Conservation (phyloP, 371 early-diverging fungal genomes). For the Mortierella sp. region DNA sequence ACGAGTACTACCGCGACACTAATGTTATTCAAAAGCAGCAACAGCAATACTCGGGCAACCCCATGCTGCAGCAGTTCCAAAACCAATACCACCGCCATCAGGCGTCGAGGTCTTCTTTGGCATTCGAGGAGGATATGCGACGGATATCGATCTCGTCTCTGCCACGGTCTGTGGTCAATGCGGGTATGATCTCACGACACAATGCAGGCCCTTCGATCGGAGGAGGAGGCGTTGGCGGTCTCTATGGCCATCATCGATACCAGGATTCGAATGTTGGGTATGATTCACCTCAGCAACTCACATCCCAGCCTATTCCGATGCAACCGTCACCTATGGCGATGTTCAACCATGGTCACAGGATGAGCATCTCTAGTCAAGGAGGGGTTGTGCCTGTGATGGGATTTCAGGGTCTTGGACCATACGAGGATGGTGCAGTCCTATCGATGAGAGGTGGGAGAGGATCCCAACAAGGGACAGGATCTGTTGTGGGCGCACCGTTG, state of each 20-base stretch:
- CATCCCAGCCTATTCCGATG: neutral
- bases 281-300: slow-evolving; percentile 14
- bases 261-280: slow-evolving; percentile 9
- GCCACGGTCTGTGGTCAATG: slow-evolving; percentile 25
- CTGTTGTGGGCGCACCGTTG: slow-evolving; percentile 26
- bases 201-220: slow-evolving; percentile 6
- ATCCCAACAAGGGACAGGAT: slow-evolving; percentile 30
- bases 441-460: slow-evolving; percentile 26
- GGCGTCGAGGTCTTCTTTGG: slow-evolving; percentile 28
- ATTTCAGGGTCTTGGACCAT: slow-evolving; percentile 3
- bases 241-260: slow-evolving; percentile 14
- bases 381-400: slow-evolving; percentile 13
- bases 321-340: slow-evolving; percentile 12
- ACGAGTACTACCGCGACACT: slow-evolving; percentile 58
- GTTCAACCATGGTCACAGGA: slow-evolving; percentile 14
- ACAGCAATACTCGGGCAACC: slow-evolving; percentile 32
- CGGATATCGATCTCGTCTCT: slow-evolving; percentile 40
- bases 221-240: slow-evolving; percentile 7
- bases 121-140: slow-evolving; percentile 45
- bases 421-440: neutral
- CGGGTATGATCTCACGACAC: slow-evolving; percentile 9
- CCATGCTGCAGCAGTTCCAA: slow-evolving; percentile 19
- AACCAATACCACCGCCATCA: slow-evolving; percentile 26
- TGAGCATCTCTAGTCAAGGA: slow-evolving; percentile 19
- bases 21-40: slow-evolving; percentile 47